These are phyloP conservation scores for Aureobasidium namibiae DNA, from an alignment of 2,329 filamentous ascomycete genomes.

Conservation along the genomic window DNA sequence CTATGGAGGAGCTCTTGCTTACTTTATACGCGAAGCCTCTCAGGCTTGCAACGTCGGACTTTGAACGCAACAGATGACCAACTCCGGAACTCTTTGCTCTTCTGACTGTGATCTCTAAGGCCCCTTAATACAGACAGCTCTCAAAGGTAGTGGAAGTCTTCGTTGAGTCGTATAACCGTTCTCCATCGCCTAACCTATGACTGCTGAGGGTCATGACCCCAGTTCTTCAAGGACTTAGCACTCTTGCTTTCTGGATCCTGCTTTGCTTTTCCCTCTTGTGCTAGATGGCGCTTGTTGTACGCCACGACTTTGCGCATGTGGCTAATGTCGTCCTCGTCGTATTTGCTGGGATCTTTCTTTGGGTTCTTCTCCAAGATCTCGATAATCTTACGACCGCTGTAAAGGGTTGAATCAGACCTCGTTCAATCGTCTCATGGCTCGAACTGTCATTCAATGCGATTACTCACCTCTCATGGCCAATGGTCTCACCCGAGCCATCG, in stretches of 20 bases:
- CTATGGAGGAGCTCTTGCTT: not conserved
- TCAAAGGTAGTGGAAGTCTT: not conserved
- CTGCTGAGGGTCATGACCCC: constrained; percentile 36
- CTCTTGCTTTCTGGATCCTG: constrained; percentile 46
- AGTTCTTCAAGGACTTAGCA: constrained; percentile 56
- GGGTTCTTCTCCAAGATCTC: constrained; percentile 56
- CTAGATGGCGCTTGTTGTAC: constrained; percentile 59
- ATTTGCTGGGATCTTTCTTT: constrained; percentile 46
- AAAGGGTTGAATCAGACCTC: not conserved
- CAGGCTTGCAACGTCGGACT: not conserved
- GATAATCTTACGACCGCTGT: constrained; percentile 55
- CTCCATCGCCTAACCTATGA: constrained; percentile 9
- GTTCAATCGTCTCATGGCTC: not conserved
- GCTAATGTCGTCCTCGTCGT: constrained; percentile 48
- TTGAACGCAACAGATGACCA: not conserved
- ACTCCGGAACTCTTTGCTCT: not conserved
- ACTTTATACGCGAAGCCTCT: not conserved
- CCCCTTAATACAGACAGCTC: not conserved
- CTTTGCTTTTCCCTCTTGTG: constrained; percentile 54
- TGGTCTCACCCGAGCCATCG: constrained; percentile 49
- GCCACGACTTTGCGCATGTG: constrained; percentile 49
- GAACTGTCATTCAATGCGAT: too few relatives aligned
- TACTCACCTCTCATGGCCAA: constrained; percentile 50
- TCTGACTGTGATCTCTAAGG: not conserved
- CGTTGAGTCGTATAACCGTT: not conserved